phyloP scores from a whole-genome alignment of 495 filamentous ascomycete genomes.

The Filosporella fistucella region DNA sequence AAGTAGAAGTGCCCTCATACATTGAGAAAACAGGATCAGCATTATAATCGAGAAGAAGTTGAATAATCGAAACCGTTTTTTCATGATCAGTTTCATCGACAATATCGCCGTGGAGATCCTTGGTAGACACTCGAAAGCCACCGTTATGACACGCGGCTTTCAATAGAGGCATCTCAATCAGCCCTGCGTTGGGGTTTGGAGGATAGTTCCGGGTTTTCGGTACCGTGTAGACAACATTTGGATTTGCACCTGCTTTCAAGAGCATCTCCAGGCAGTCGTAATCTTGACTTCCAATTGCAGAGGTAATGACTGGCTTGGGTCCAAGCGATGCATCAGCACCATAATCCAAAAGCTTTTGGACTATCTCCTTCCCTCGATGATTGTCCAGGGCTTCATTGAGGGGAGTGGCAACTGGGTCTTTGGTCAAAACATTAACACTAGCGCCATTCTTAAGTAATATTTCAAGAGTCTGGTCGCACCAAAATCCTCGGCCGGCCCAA shows the following conservation, averaged over 20 bases:
- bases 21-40: background rate
- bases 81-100: background rate
- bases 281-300: constrained; percentile 1
- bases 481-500: constrained; percentile 5
- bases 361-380: constrained; percentile 28
- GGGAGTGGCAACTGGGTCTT: constrained; percentile 14
- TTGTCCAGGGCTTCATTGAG: constrained; percentile 27
- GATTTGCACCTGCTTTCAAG: constrained; percentile 24
- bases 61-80: background rate
- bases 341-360: constrained; percentile 17
- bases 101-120: background rate
- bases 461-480: constrained; percentile 19
- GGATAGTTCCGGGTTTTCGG: background rate
- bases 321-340: constrained; percentile 11
- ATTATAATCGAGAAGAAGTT: background rate
- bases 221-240: background rate
- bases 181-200: background rate
- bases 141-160: background rate
- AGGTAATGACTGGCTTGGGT: background rate
- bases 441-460: constrained; percentile 30
- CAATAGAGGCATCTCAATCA: background rate
- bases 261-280: constrained; percentile 15
- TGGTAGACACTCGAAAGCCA: background rate
- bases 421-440: constrained; percentile 30
- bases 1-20: too few species aligned